phyloP scores from a whole-genome alignment of 2,329 filamentous ascomycete species.

The Anthostomella pinea region DNA sequence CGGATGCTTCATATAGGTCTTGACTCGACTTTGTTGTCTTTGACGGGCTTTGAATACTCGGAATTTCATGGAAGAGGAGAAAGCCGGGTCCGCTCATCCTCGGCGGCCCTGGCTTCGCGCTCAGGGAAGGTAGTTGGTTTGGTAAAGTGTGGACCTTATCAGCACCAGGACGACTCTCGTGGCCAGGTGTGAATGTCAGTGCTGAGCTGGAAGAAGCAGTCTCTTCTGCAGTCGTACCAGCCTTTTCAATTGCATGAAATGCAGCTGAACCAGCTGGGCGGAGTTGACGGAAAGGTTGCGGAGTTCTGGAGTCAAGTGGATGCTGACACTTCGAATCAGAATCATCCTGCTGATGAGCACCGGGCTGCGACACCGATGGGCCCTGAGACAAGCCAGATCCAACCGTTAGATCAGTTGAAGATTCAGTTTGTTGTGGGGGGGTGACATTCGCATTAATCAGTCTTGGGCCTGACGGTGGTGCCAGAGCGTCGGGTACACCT shows the following conservation, averaged over 20 bases:
- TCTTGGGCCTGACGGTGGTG: slow-evolving; percentile 16
- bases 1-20: too few species aligned
- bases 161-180: slow-evolving; percentile 10
- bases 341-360: slow-evolving; percentile 8
- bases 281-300: not conserved
- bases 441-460: slow-evolving; percentile 5
- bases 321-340: slow-evolving; percentile 1
- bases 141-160: slow-evolving; percentile 21
- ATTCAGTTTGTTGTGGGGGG: slow-evolving; percentile 2
- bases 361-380: slow-evolving; percentile 20
- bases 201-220: not conserved
- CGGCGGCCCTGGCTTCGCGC: slow-evolving; percentile 5
- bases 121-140: slow-evolving; percentile 9
- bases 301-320: not conserved
- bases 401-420: slow-evolving; percentile 12
- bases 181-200: not conserved
- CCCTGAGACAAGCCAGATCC: slow-evolving; percentile 9
- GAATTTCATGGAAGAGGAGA: slow-evolving; percentile 26
- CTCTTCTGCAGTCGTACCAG: not conserved
- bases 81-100: slow-evolving; percentile 21
- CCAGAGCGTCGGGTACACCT: slow-evolving; percentile 15
- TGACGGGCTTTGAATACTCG: slow-evolving; percentile 3
- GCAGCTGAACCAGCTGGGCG: not conserved
- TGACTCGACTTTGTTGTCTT: too few species aligned
- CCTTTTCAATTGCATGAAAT: not conserved